Conservation (phyloP, 176 grass and related monocot species). For the Microstegium vimineum region DNA sequence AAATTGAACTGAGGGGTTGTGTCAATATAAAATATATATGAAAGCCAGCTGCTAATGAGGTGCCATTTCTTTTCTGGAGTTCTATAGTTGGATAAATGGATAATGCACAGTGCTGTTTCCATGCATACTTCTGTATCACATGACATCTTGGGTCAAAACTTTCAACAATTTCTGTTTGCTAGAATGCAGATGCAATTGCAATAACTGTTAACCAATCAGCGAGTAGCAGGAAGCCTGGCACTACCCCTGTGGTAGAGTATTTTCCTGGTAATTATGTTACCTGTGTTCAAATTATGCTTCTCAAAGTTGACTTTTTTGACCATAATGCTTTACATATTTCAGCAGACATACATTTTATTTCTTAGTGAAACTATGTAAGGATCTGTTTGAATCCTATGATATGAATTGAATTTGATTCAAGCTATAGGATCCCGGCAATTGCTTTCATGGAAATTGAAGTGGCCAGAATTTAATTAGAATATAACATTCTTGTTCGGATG, state of each 20-base stretch:
- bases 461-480: background rate
- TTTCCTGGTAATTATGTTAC: conserved; percentile 62
- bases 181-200: conserved; percentile 87
- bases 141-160: background rate
- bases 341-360: background rate
- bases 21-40: background rate
- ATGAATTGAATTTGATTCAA: background rate
- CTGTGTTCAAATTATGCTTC: background rate
- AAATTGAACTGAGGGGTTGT: background rate
- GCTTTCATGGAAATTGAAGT: background rate
- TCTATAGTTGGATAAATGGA: background rate
- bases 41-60: background rate
- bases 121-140: conserved; percentile 3
- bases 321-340: background rate
- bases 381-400: background rate
- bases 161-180: conserved; percentile 47
- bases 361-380: background rate
- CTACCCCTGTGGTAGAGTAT: conserved; percentile 52
- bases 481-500: background rate
- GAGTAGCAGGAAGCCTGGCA: conserved; percentile 34
- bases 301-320: background rate
- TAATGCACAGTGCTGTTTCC: background rate
- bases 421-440: background rate
- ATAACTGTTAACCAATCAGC: conserved; percentile 72
- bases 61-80: background rate